A percentile compares a stretch with the other conserved stretches of the same genome.
Evolutionary conservation across 139 green algal species (phyloP).

Genomic region (Chlorella sp.): DNA sequence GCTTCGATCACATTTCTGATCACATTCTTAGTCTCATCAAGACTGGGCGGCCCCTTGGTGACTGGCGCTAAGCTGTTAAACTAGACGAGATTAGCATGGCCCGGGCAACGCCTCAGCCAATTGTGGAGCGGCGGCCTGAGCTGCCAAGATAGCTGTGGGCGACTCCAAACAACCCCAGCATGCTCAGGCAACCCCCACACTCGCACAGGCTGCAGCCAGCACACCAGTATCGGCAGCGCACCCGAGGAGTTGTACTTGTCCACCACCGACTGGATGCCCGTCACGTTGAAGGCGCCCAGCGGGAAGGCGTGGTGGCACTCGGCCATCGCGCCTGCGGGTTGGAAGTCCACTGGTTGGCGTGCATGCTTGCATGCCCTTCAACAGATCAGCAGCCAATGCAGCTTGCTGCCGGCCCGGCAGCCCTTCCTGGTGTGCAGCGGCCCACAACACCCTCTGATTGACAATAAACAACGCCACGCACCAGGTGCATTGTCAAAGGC

Average conservation of each 20-base stretch:
- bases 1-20: no score
- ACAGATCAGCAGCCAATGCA: no score
- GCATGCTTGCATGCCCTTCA: not conserved
- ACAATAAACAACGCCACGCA: not conserved
- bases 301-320: conserved; percentile 9
- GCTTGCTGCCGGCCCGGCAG: not conserved
- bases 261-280: conserved; percentile 47
- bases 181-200: no score
- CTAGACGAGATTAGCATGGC: no score
- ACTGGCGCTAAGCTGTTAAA: no score
- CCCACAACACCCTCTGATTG: not conserved
- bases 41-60: no score
- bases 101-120: no score
- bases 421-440: no score
- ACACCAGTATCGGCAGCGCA: not conserved
- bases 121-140: no score
- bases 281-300: conserved; percentile 42
- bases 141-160: no score
- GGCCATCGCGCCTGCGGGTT: not conserved
- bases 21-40: not conserved
- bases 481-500: conserved; percentile 60
- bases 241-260: conserved; percentile 56
- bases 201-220: not conserved
- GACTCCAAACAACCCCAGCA: no score
- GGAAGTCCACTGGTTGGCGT: not conserved